These are phyloP conservation scores for Purshia tridentata DNA, from an alignment of 306 rosid genomes.

Conservation along the genomic window DNA sequence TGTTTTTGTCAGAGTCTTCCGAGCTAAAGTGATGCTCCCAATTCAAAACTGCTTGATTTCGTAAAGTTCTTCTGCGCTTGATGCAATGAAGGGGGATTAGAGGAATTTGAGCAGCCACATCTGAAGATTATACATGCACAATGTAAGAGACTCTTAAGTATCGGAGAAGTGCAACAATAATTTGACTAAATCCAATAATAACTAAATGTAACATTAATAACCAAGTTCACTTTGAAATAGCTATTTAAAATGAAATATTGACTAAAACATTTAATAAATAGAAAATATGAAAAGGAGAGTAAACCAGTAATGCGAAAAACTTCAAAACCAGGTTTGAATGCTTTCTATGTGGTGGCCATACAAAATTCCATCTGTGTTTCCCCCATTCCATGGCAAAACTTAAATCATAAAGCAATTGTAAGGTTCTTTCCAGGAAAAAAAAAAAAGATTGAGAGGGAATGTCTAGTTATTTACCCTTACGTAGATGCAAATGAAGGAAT, in stretches of 20 bases:
- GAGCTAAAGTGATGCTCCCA: constrained; percentile 37
- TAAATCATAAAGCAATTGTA: not conserved
- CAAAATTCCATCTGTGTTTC: not conserved
- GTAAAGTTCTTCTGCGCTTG: constrained; percentile 34
- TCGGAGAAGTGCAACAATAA: not conserved
- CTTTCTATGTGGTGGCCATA: not conserved
- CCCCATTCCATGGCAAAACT: not conserved
- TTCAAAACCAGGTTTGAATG: not conserved
- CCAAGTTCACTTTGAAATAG: not conserved
- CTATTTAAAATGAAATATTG: not conserved
- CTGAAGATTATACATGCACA: constrained; percentile 8
- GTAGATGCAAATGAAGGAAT: not conserved
- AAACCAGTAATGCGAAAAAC: not conserved
- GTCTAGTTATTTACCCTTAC: constrained; percentile 1
- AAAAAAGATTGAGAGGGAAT: not conserved
- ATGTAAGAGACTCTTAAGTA: not conserved
- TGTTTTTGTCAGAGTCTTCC: constrained; percentile 22
- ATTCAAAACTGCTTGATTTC: constrained; percentile 37
- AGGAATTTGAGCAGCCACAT: constrained; percentile 9
- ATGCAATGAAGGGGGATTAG: constrained; percentile 12
- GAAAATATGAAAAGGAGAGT: not conserved
- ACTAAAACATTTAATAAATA: not conserved
- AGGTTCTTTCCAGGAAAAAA: not conserved
- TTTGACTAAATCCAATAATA: not conserved
- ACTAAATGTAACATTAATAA: not conserved